Evolutionary conservation across 2,329 filamentous ascomycete species (phyloP).

Genomic region (Onygena corvina): DNA sequence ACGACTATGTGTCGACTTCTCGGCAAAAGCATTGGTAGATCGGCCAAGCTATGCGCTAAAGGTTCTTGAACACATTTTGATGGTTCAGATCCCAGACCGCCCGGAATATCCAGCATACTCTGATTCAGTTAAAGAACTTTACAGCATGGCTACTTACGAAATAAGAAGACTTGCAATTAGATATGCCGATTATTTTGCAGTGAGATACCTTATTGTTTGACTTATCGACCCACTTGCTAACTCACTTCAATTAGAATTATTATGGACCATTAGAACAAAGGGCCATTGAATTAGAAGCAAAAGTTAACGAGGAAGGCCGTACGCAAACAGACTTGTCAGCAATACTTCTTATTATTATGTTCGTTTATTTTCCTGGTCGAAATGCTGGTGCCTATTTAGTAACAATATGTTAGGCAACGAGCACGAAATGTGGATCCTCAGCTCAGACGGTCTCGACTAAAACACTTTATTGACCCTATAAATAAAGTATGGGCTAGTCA

Average conservation of each 20-base stretch:
- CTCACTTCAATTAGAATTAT: conserved; percentile 46
- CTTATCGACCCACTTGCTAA: conserved; percentile 15
- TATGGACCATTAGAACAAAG: conserved; percentile 78
- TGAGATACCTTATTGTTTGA: conserved; percentile 30
- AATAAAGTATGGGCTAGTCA: conserved; percentile 66
- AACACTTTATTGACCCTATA: conserved; percentile 70
- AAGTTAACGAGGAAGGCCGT: conserved; percentile 62
- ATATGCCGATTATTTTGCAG: conserved; percentile 79
- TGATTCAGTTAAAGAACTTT: conserved; percentile 80
- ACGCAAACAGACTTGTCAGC: conserved; percentile 76
- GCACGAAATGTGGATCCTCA: conserved; percentile 59
- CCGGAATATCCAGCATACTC: conserved; percentile 62
- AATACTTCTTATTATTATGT: conserved; percentile 87
- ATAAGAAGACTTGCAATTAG: conserved; percentile 77
- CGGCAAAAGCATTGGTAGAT: conserved; percentile 64
- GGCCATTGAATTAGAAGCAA: conserved; percentile 64
- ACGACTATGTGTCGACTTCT: conserved; percentile 73
- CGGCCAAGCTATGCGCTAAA: conserved; percentile 73
- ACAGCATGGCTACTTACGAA: conserved; percentile 73
- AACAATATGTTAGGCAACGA: conserved; percentile 51
- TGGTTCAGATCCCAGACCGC: conserved; percentile 64
- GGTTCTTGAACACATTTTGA: conserved; percentile 80
- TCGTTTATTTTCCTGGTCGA: conserved; percentile 22
- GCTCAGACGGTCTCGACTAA: conserved; percentile 59
- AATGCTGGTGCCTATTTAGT: not conserved